Evolutionary conservation across 2,329 filamentous ascomycete genomes (phyloP).

Genomic region (Nemania sp.): DNA sequence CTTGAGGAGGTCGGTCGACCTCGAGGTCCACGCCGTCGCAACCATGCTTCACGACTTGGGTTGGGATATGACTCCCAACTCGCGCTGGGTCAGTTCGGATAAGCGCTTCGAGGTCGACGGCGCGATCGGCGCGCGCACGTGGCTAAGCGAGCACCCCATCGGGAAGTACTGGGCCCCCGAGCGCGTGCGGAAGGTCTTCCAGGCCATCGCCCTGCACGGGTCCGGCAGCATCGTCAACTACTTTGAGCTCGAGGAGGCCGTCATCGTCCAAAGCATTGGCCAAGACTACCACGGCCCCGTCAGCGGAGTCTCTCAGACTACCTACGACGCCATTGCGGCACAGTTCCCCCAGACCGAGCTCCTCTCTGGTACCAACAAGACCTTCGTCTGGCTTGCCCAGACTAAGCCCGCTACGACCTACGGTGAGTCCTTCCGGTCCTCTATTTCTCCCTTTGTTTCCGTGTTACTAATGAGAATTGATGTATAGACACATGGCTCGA

Average conservation of each 20-base stretch:
- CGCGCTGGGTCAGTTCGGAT: constrained; percentile 35
- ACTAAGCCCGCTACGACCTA: constrained; percentile 37
- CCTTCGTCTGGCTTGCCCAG: constrained; percentile 33
- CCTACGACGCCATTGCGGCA: constrained; percentile 23
- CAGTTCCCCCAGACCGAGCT: constrained; percentile 35
- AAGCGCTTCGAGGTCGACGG: constrained; percentile 44
- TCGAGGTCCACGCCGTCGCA: constrained; percentile 41
- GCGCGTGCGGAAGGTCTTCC: constrained; percentile 37
- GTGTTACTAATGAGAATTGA: constrained; percentile 11
- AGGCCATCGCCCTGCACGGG: constrained; percentile 34
- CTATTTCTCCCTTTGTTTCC: background rate
- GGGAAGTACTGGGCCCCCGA: constrained; percentile 34
- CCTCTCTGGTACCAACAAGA: constrained; percentile 32
- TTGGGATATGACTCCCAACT: constrained; percentile 36
- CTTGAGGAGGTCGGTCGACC: constrained; percentile 24
- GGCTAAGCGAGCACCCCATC: constrained; percentile 35
- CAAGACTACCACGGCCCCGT: constrained; percentile 35
- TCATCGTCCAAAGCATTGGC: constrained; percentile 34
- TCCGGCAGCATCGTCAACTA: constrained; percentile 25
- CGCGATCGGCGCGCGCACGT: constrained; percentile 38
- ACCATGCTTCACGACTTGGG: constrained; percentile 41
- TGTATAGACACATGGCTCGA: constrained; percentile 34
- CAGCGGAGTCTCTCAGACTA: constrained; percentile 15
- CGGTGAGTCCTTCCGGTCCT: constrained; percentile 18
- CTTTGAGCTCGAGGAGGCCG: constrained; percentile 32